Base-by-base conservation (phyloP, 345 rosid species). In the Euphorbia pulcherrima region DNA sequence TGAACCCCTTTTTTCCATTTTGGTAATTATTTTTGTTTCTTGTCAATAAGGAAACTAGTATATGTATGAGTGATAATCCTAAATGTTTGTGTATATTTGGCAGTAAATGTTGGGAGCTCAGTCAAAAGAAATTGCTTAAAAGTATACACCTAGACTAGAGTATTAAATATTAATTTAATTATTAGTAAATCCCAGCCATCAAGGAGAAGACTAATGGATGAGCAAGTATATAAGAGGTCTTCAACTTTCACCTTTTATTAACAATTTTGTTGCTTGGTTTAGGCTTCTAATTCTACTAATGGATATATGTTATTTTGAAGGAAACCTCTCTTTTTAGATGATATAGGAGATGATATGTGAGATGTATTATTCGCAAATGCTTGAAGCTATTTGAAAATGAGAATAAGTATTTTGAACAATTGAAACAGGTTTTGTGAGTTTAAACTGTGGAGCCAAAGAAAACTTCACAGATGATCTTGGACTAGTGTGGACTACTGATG, bases 361-460 rank as follows among this genome's bases (percentile, higher is more conserved):
- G 8, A 16, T 59, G 46, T 2, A 20, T 39, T 0, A 12, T 40
- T 23, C 37, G 27, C 27, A 62, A 70, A 35, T 70, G 62, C 67
- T 61, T 40, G 4, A 47, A 10, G 24, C 21, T 40, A 13, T 21
- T 6, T 30, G 5, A 6, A 51, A 26, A 57, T 65, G 23, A 57
- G 20, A 3, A 40, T 26, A 68, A 56, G 28, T 17, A 41, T 18
- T 54, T 6, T 39, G 35, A 48, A 60, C 72, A 24, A 56, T 35
- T 74, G 66, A 62, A 24, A 63, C 90, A 92, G 99, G 96, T 77
- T 95, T 92, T 77, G 87, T 95, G 75, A 95, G 99, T 77, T 81
- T 95, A 78, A 83, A 90, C 70, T 95, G 99, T 75, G 99, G 99
- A 51, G 97, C 97, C 26, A 77, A 77, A 26, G 82, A 73, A 63